phyloP scores from a whole-genome alignment of 163 green algal genomes.

The Chlorella variabilis region DNA sequence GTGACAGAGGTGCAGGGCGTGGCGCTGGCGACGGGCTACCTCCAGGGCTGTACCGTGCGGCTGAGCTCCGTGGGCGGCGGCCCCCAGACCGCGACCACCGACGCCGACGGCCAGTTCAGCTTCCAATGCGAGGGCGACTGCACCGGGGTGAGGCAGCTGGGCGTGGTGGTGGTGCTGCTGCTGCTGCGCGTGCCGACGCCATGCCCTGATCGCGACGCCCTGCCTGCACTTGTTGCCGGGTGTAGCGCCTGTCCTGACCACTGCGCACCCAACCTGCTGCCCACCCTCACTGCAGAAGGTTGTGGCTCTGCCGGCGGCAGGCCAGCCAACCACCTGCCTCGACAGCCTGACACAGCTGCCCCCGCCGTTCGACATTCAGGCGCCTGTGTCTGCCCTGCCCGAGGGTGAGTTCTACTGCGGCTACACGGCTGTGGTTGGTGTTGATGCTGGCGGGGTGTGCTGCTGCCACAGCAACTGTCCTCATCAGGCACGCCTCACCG shows the following conservation, averaged over 20 bases:
- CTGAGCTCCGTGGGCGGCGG: neutral
- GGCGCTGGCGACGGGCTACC: constrained; percentile 10
- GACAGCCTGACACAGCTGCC: constrained; percentile 36
- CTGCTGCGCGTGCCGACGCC: neutral
- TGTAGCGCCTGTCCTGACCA: neutral
- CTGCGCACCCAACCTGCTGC: neutral
- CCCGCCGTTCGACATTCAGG: constrained; percentile 22
- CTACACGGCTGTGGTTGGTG: no score
- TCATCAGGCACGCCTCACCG: no score
- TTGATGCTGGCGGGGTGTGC: no score
- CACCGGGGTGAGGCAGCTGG: constrained; percentile 3
- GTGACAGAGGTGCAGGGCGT: neutral
- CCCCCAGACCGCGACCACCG: constrained; percentile 29
- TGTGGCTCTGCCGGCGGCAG: neutral
- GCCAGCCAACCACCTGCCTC: constrained; percentile 16
- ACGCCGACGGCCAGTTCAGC: constrained; percentile 31
- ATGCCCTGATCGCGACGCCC: no score
- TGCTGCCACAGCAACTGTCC: no score
- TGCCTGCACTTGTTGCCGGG: no score
- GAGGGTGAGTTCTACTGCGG: neutral
- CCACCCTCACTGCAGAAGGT: neutral
- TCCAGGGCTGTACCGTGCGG: constrained; percentile 23
- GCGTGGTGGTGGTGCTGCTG: neutral
- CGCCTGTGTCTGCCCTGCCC: neutral
- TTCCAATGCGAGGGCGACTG: constrained; percentile 36